phyloP scores from a whole-genome alignment of 805 yeast genomes.

The Saccharomycopsis fermentans region DNA sequence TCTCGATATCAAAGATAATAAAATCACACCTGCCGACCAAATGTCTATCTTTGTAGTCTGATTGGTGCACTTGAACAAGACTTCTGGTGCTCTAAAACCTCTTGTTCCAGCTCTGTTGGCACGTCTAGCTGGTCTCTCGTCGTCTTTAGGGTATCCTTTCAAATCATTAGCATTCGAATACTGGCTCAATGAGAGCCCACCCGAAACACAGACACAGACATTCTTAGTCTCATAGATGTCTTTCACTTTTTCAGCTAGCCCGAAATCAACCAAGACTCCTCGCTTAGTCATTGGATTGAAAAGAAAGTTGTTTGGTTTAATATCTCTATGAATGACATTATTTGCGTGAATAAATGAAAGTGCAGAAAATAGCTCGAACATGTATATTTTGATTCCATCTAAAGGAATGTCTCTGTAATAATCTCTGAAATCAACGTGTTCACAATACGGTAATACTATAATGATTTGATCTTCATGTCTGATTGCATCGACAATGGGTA shows the following conservation, averaged over 20 bases:
- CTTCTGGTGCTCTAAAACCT: conserved; percentile 93
- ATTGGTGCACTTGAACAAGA: conserved; percentile 71
- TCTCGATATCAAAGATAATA: conserved; percentile 64
- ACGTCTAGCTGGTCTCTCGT: conserved; percentile 76
- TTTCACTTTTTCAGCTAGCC: conserved; percentile 56
- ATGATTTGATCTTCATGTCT: conserved; percentile 86
- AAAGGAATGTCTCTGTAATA: conserved; percentile 74
- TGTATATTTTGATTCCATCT: conserved; percentile 69
- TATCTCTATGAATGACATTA: conserved; percentile 84
- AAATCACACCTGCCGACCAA: conserved; percentile 89
- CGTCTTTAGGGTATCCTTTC: conserved; percentile 77
- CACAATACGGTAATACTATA: conserved; percentile 84
- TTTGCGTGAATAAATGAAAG: conserved; percentile 57
- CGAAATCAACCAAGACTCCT: conserved; percentile 88
- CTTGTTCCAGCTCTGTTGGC: conserved; percentile 97
- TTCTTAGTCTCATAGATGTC: conserved; percentile 17
- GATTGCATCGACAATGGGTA: conserved; percentile 82
- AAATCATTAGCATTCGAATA: conserved; percentile 22
- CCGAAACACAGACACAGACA: conserved; percentile 49
- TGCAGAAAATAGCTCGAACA: conserved; percentile 70
- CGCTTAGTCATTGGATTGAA: conserved; percentile 47
- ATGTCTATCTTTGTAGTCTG: conserved; percentile 77
- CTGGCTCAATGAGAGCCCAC: conserved; percentile 21
- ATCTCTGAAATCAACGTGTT: conserved; percentile 82
- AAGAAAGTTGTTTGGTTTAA: conserved; percentile 74